Evolutionary conservation across 768 basidiomycete species (phyloP), one percentile per base, ranked within the genome.

Genomic region (Lentinula guzmanii): DNA sequence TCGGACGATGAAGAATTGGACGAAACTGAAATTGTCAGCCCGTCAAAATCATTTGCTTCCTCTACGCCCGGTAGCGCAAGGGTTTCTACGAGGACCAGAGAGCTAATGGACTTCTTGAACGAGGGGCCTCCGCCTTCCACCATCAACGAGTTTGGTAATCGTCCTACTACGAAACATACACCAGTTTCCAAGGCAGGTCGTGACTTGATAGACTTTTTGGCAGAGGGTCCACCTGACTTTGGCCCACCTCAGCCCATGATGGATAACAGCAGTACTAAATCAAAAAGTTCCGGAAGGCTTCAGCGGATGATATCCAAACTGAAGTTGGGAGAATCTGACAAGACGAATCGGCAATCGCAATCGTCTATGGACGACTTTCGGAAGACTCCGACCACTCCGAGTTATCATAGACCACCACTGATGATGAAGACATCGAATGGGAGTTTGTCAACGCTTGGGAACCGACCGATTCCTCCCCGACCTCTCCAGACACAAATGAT

Each of bases 261-360:
- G 33, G 70, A 71, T 61, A 72, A 60, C 52, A 67, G 65, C 52
- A 54, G 53, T 39, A 54, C 46, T 24, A 76, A 69, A 62, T 68
- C 72, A 67, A 85, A 85, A 71, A 74, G 74, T 53, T 79, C 79
- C 59, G 84, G 84, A 52, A 81, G 90, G 28, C 74, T 94, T 62
- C 87, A 89, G 71, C 83, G 86, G 64, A 92, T 95, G 86, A 89
- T 95, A 66, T 92, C 91, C 18, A 87, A 85, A 66, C 76, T 93
- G 31, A 86, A 83, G 41, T 75, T 84, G 64, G 79, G 81, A 31
- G 74, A 70, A 57, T 81, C 81, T 33, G 78, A 76, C 65, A 63
- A 66, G 48, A 70, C 67, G 42, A 65, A 65, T 31, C 41, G 63
- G 31, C 43, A 66, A 66, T 21, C 21, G 21, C 21, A 21, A 21